A percentile compares a stretch with the other conserved stretches of the same genome.
phyloP scores from a whole-genome alignment of 1,284 basidiomycete genomes.

The Tranzscheliella williamsii region DNA sequence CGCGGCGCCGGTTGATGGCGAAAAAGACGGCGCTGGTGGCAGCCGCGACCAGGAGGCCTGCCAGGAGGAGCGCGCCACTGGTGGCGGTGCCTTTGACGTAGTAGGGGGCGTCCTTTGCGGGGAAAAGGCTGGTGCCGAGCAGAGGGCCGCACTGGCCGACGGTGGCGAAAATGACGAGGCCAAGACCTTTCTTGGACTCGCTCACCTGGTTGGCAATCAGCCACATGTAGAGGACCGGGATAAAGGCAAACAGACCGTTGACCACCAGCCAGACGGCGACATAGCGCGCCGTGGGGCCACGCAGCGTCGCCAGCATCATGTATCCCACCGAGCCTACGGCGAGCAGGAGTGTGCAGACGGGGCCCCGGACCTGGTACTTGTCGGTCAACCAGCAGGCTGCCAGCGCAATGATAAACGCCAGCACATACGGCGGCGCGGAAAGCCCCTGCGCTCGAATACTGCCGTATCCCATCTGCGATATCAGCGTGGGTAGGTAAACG shows the following conservation, averaged over 20 bases:
- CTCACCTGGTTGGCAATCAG: slow-evolving; percentile 36
- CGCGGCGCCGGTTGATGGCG: slow-evolving; percentile 25
- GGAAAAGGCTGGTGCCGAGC: slow-evolving; percentile 49
- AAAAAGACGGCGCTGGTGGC: slow-evolving; percentile 12
- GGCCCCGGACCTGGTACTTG: slow-evolving; percentile 37
- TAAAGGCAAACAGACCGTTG: slow-evolving; percentile 46
- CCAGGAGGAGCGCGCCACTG: slow-evolving; percentile 33
- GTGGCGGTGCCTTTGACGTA: slow-evolving; percentile 44
- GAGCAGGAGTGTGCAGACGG: slow-evolving; percentile 40
- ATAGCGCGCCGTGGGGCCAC: slow-evolving; percentile 32
- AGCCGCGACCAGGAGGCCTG: slow-evolving; percentile 24
- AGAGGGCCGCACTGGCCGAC: slow-evolving; percentile 52
- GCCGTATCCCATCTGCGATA: slow-evolving; percentile 51
- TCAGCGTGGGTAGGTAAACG: slow-evolving; percentile 55
- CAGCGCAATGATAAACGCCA: slow-evolving; percentile 43
- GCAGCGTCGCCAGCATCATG: slow-evolving; percentile 41
- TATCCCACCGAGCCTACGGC: slow-evolving; percentile 46
- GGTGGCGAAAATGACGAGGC: slow-evolving; percentile 46
- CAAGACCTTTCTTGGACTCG: slow-evolving; percentile 47
- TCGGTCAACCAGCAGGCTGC: slow-evolving; percentile 27
- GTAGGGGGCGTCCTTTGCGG: slow-evolving; percentile 36
- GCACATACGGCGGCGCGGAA: slow-evolving; percentile 48
- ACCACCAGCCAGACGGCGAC: slow-evolving; percentile 43
- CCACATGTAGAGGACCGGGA: slow-evolving; percentile 54
- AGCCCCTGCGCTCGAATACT: slow-evolving; percentile 43